These are phyloP conservation scores for Coprinopsis cinerea DNA, from an alignment of 768 basidiomycete species.

Conservation along the genomic window DNA sequence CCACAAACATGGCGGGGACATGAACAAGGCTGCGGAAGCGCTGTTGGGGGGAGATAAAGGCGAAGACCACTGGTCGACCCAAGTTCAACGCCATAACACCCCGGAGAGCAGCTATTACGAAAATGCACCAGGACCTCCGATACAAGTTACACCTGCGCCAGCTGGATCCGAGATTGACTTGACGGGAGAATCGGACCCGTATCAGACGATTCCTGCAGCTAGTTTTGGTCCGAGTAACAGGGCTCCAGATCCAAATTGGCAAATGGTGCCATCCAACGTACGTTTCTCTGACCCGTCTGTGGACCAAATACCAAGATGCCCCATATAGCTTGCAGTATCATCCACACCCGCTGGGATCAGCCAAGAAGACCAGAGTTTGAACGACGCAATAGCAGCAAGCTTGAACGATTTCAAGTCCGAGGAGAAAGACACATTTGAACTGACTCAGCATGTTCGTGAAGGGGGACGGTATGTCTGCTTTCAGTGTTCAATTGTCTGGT, in stretches of 20 bases:
- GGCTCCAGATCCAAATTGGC: constrained; percentile 62
- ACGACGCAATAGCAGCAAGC: constrained; percentile 69
- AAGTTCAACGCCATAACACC: constrained; percentile 21
- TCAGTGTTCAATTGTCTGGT: constrained; percentile 3
- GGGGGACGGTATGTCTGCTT: constrained; percentile 45
- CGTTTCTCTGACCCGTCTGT: constrained; percentile 12
- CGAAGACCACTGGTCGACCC: constrained; percentile 25
- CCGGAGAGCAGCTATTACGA: constrained; percentile 21
- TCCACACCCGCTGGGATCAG: constrained; percentile 26
- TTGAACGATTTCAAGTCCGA: constrained; percentile 47
- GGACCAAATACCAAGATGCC: constrained; percentile 11
- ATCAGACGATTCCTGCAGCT: constrained; percentile 25
- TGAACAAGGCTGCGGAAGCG: constrained; percentile 50
- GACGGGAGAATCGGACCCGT: constrained; percentile 23
- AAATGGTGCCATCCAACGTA: constrained; percentile 66
- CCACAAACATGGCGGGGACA: constrained; percentile 53
- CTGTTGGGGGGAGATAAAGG: constrained; percentile 48
- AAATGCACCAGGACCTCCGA: background rate
- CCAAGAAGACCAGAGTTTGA: constrained; percentile 57
- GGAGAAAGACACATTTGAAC: constrained; percentile 42
- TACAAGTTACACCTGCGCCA: constrained; percentile 1
- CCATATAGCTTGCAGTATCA: constrained; percentile 25
- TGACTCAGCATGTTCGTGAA: constrained; percentile 48
- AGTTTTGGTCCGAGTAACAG: constrained; percentile 57
- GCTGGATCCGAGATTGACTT: constrained; percentile 10